phyloP scores from a whole-genome alignment of 495 filamentous ascomycete genomes.

The Chaetomium tenue region DNA sequence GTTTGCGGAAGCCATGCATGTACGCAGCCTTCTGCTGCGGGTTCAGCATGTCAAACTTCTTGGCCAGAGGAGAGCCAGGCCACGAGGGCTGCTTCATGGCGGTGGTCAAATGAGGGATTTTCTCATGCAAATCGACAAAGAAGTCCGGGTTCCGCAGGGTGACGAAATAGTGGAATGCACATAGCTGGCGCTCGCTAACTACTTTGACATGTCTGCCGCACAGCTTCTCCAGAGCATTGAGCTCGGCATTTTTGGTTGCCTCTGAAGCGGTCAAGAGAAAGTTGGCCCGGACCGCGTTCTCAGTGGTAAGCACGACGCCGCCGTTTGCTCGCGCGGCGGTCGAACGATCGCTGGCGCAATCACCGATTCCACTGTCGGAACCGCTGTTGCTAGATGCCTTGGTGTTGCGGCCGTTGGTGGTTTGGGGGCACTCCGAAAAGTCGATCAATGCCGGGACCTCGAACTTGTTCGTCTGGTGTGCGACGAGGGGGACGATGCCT shows the following conservation, averaged over 20 bases:
- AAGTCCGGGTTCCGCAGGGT: not conserved
- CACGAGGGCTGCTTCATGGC: no score
- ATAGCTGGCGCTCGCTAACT: conserved; percentile 1
- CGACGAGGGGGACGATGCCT: not conserved
- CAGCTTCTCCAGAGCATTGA: not conserved
- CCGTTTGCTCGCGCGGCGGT: not conserved
- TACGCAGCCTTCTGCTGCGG: no score
- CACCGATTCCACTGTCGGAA: not conserved
- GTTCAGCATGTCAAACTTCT: no score
- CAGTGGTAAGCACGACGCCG: not conserved
- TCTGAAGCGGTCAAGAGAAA: conserved; percentile 8
- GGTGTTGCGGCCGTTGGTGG: not conserved
- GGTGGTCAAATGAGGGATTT: no score
- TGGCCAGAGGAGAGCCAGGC: no score
- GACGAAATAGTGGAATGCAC: conserved; percentile 12
- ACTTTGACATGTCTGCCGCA: not conserved
- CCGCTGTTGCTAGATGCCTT: not conserved
- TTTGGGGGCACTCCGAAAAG: not conserved
- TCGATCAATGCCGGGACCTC: not conserved
- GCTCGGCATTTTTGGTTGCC: conserved; percentile 15
- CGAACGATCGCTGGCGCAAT: not conserved
- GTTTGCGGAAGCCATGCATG: conserved; percentile 5
- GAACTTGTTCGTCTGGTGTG: no score
- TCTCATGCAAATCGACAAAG: no score
- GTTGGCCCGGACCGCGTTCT: conserved; percentile 6